Evolutionary conservation across 371 early-diverging fungal genomes (phyloP).

Genomic region (Lichtheimia hyalospora): DNA sequence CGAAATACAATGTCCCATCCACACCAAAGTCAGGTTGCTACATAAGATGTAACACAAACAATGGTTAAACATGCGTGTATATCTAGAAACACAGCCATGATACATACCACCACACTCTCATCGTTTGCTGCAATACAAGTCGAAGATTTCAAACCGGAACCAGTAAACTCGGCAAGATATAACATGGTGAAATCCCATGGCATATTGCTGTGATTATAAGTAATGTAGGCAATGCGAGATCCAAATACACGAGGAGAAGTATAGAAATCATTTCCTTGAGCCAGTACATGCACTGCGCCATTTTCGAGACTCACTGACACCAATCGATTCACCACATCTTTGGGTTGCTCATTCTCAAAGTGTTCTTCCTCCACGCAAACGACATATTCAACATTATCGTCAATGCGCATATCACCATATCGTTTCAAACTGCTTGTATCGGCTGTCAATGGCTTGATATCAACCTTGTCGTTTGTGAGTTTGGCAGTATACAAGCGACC

Average conservation of each 20-base stretch:
- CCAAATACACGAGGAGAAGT: constrained; percentile 52
- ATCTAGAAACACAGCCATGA: not conserved
- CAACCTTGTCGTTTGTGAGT: constrained; percentile 8
- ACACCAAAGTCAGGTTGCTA: constrained; percentile 65
- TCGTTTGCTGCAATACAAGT: not conserved
- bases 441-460: constrained; percentile 46
- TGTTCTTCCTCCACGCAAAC: constrained; percentile 72
- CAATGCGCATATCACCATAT: constrained; percentile 66
- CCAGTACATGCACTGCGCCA: constrained; percentile 47
- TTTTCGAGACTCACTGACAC: constrained; percentile 52
- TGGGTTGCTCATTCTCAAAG: constrained; percentile 54
- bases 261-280: constrained; percentile 67
- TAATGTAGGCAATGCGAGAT: constrained; percentile 55
- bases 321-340: constrained; percentile 59
- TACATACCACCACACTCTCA: constrained; percentile 4
- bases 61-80: not conserved
- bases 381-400: constrained; percentile 48
- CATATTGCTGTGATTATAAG: constrained; percentile 80
- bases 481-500: constrained; percentile 56
- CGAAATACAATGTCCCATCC: constrained; percentile 62
- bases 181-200: constrained; percentile 75
- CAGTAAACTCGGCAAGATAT: constrained; percentile 34
- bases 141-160: not conserved
- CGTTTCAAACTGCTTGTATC: constrained; percentile 43
- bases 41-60: not conserved